A percentile compares a stretch with the other conserved stretches of the same genome.
phyloP scores from a whole-genome alignment of 371 early-diverging fungal genomes.

The Circinella minor region DNA sequence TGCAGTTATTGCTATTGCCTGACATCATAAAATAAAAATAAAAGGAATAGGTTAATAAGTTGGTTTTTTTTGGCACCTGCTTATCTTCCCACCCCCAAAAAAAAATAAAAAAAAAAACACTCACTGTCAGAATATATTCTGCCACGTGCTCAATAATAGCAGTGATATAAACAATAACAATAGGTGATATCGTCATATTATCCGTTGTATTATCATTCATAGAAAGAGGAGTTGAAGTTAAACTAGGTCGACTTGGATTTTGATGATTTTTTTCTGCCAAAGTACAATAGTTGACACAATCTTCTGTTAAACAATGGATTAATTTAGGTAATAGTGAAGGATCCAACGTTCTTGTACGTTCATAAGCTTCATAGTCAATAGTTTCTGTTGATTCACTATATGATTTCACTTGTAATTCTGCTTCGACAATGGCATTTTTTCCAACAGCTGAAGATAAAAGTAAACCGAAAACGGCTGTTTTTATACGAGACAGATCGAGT shows the following conservation, averaged over 20 bases:
- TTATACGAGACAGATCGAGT: slow-evolving; percentile 54
- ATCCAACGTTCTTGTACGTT: slow-evolving; percentile 31
- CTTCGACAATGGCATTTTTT: slow-evolving; percentile 67
- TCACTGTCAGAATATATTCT: slow-evolving; percentile 56
- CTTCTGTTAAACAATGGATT: slow-evolving; percentile 39
- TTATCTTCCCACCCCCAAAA: too few relatives aligned
- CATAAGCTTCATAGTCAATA: slow-evolving; percentile 39
- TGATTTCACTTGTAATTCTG: slow-evolving; percentile 65
- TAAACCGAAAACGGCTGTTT: slow-evolving; percentile 44
- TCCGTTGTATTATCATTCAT: slow-evolving; percentile 6
- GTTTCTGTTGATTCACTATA: slow-evolving; percentile 49
- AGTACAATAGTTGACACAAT: slow-evolving; percentile 58
- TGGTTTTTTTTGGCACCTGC: not conserved
- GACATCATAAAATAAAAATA: not conserved
- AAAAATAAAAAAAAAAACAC: not conserved
- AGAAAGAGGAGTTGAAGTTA: not conserved
- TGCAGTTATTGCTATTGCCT: slow-evolving; percentile 40
- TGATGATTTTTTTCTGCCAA: slow-evolving; percentile 40
- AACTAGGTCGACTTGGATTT: slow-evolving; percentile 10
- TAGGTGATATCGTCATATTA: slow-evolving; percentile 44
- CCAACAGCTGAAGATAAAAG: slow-evolving; percentile 57
- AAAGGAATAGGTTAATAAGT: not conserved
- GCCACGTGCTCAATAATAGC: slow-evolving; percentile 66
- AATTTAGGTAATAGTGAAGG: slow-evolving; percentile 21
- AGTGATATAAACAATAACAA: slow-evolving; percentile 64